Evolutionary conservation across 2,329 filamentous ascomycete genomes (phyloP).

Genomic region (Fonsecaea monophora): DNA sequence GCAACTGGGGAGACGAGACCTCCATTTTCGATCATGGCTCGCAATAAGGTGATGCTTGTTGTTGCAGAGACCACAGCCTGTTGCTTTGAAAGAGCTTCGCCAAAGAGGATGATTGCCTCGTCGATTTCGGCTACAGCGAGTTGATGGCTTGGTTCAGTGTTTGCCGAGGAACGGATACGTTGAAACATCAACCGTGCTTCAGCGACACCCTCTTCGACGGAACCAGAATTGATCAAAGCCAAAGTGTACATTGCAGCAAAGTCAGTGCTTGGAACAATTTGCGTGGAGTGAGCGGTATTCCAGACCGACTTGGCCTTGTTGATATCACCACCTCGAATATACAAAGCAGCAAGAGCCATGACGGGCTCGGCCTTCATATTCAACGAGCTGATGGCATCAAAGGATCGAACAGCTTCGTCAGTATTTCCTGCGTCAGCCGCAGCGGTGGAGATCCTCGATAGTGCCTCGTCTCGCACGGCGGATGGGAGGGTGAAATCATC

Average conservation of each 20-base stretch:
- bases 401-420: conserved; percentile 71
- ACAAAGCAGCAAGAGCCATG: conserved; percentile 84
- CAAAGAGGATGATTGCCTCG: conserved; percentile 77
- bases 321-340: conserved; percentile 81
- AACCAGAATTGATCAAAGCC: conserved; percentile 83
- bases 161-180: conserved; percentile 71
- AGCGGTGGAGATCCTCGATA: conserved; percentile 74
- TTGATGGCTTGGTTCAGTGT: conserved; percentile 51
- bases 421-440: conserved; percentile 82
- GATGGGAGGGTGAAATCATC: conserved; percentile 55
- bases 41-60: conserved; percentile 65
- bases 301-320: conserved; percentile 79
- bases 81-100: conserved; percentile 62
- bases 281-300: conserved; percentile 70
- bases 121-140: conserved; percentile 81
- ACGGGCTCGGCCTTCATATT: conserved; percentile 63
- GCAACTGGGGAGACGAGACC: conserved; percentile 66
- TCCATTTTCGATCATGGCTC: conserved; percentile 71
- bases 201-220: conserved; percentile 78
- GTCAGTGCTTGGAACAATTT: conserved; percentile 51
- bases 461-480: conserved; percentile 65
- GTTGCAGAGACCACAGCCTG: conserved; percentile 60
- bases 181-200: conserved; percentile 87
- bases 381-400: conserved; percentile 60
- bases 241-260: conserved; percentile 90